Percentiles rank a stretch among this genome's conserved stretches.
phyloP scores from a whole-genome alignment of 2,329 filamentous ascomycete species.

The Rhinocladiella similis region DNA sequence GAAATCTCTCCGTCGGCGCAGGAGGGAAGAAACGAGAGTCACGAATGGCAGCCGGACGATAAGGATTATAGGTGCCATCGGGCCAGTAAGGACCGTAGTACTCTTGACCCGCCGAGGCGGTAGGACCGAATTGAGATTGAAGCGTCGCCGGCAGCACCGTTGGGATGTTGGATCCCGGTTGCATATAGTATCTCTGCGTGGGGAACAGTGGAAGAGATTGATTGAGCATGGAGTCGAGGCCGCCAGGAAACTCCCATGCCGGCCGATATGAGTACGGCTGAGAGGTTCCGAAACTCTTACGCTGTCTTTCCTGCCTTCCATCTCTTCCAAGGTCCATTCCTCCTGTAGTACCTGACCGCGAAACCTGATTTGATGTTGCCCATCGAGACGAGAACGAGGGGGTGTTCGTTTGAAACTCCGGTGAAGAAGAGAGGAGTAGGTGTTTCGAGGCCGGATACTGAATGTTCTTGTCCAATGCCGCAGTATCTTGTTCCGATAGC shows the following conservation, averaged over 20 bases:
- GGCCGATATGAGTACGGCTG: slow-evolving; percentile 17
- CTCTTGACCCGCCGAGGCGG: slow-evolving; percentile 57
- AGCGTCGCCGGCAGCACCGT: slow-evolving; percentile 61
- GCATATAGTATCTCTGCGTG: slow-evolving; percentile 41
- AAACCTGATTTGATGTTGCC: slow-evolving; percentile 31
- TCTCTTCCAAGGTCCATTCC: slow-evolving; percentile 12
- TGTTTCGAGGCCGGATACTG: slow-evolving; percentile 81
- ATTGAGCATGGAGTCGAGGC: slow-evolving; percentile 62
- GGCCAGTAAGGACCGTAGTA: slow-evolving; percentile 65
- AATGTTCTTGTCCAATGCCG: slow-evolving; percentile 68
- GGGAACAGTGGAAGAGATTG: slow-evolving; percentile 52
- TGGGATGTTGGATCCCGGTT: slow-evolving; percentile 54
- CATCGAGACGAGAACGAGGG: slow-evolving; percentile 34
- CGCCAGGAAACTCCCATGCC: slow-evolving; percentile 34
- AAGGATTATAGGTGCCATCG: slow-evolving; percentile 62
- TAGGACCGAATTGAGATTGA: slow-evolving; percentile 59
- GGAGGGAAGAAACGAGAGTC: slow-evolving; percentile 49
- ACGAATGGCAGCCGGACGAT: slow-evolving; percentile 58
- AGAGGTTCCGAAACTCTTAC: slow-evolving; percentile 10
- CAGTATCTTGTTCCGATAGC: slow-evolving; percentile 83
- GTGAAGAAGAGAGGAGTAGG: slow-evolving; percentile 68
- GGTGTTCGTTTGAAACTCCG: slow-evolving; percentile 25
- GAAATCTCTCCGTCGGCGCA: slow-evolving; percentile 21
- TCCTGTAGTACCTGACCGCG: not conserved
- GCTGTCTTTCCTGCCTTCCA: slow-evolving; percentile 13